Evolutionary conservation across 148 eudicot genomes (phyloP), one percentile per base, ranked within the genome.

Genomic region (Fagopyrum esculentum): DNA sequence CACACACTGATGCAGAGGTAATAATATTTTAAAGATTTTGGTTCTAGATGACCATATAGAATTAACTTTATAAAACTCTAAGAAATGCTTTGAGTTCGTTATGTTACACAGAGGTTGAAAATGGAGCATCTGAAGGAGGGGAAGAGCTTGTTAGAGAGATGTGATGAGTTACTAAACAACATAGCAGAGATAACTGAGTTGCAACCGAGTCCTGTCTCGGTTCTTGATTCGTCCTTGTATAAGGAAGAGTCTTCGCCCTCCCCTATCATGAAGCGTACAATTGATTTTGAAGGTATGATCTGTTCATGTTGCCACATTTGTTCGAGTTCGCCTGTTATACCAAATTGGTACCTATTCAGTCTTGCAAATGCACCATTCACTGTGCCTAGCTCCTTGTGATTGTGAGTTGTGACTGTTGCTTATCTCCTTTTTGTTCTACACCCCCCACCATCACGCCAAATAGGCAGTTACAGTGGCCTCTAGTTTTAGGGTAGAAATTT

Each of bases 121-220:
- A 79, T 73, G 76, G 96, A 87, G 60, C 95, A 89, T 45, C 69
- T 80, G 78, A 89, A 78, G 54, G 91, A 83, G 40, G 98, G 96
- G 10, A 81, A 86, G 69, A 92, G 74, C 78, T 68, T 95, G 44
- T 59, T 95, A 61, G 89, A 90, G 76, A 87, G 98, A 73, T 95
- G 97, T 68, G 96, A 87, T 49, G 88, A 90, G 79, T 80, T 90
- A 69, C 84, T 92, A 1, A 77, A 83, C 81, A 89, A 92, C 82
- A 95, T 95, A 75, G 91, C 91, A 5, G 96, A 90, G 64, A 91
- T 95, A 26, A 61, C 83, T 2, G 97, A 95, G 83, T 75, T 82
- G 66, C 96, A 90, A 75, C 93, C 93, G 74, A 95, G 99, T 84
- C 97, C 97, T 7, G 94, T 95, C 9, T 95, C 99, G 8, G 99